A percentile compares a stretch with the other conserved stretches of the same genome.
Evolutionary conservation across 2,329 filamentous ascomycete species (phyloP).

Genomic region (Tolypocladium inflatum): DNA sequence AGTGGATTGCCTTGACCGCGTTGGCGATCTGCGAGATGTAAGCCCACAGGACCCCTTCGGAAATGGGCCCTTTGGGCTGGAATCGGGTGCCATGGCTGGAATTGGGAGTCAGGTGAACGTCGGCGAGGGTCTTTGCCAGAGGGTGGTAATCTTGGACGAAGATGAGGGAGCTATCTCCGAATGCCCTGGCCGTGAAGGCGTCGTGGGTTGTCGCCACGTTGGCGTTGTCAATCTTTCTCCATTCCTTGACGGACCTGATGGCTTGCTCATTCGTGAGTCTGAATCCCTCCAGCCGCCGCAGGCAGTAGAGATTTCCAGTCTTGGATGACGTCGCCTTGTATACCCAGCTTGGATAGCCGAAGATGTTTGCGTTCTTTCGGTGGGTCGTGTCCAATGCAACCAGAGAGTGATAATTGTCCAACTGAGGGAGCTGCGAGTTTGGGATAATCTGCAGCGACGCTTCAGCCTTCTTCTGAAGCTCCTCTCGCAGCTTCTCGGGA

Average conservation of each 20-base stretch:
- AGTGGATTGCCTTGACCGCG: conserved; percentile 79
- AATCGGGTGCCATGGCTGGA: conserved; percentile 33
- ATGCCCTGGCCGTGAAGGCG: conserved; percentile 85
- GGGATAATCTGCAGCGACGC: conserved; percentile 78
- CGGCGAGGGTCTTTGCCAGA: conserved; percentile 77
- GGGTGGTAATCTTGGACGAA: conserved; percentile 93
- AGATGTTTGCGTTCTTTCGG: conserved; percentile 67
- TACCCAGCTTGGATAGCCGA: conserved; percentile 86
- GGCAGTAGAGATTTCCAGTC: conserved; percentile 78
- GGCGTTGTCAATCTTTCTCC: conserved; percentile 76
- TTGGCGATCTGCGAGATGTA: conserved; percentile 89
- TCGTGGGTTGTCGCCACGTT: conserved; percentile 82
- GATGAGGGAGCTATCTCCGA: conserved; percentile 89
- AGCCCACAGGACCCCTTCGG: conserved; percentile 75
- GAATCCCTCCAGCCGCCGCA: conserved; percentile 82
- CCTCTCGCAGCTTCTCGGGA: conserved; percentile 75
- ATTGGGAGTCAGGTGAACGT: conserved; percentile 56
- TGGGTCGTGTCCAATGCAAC: conserved; percentile 79
- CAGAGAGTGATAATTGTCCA: conserved; percentile 87
- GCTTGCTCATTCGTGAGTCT: conserved; percentile 82
- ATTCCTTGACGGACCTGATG: conserved; percentile 76
- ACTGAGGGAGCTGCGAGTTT: conserved; percentile 62
- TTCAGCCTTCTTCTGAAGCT: conserved; percentile 80
- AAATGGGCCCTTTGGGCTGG: conserved; percentile 37
- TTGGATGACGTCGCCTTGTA: conserved; percentile 90